Evolutionary conservation across 495 filamentous ascomycete species (phyloP), one percentile per base, ranked within the genome.

Genomic region (Acidiella bohemica): DNA sequence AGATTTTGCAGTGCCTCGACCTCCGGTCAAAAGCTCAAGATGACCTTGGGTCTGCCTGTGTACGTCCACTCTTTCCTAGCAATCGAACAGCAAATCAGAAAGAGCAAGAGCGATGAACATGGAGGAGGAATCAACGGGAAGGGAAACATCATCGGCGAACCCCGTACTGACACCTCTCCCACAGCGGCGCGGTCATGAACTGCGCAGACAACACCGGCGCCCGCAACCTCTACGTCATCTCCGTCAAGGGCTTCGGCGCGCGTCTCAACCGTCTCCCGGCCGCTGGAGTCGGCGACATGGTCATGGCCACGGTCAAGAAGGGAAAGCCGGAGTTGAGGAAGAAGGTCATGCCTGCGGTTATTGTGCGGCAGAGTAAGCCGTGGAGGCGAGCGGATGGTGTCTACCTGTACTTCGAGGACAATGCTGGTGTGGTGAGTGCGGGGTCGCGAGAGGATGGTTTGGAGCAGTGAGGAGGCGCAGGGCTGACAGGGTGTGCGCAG

Each of bases 281-380:
- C 56, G 90, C 80, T 37, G 90, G 90, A 75, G 92, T 96, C 57
- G 88, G 87, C 54, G 90, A 97, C 71, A 96, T 97, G 90, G 92
- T 97, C 56, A 97, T 97, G 92, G 86, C 88, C 45, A 96, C 92
- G 49, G 92, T 99, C 68, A 96, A 99, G 82, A 99, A 99, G 83
- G 86, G 88, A 64, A 97, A 97, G 82, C 88, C 90, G 35, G 88
- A 97, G 70, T 71, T 97, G 57, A 73, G 88, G 62, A 97, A 97
- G 81, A 97, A 97, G 79, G 88, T 97, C 67, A 93, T 95, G 86
- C 90, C 88, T 48, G 88, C 87, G 53, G 88, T 97, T 56, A 83
- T 97, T 57, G 87, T 95, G 60, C 76, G 90, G 62, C 88, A 97
- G 75, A 81, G 79, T 69, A 99, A 99, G 78, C 90, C 90, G 53